Evolutionary conservation across 345 rosid genomes (phyloP).

Genomic region (Syzygium aqueum): DNA sequence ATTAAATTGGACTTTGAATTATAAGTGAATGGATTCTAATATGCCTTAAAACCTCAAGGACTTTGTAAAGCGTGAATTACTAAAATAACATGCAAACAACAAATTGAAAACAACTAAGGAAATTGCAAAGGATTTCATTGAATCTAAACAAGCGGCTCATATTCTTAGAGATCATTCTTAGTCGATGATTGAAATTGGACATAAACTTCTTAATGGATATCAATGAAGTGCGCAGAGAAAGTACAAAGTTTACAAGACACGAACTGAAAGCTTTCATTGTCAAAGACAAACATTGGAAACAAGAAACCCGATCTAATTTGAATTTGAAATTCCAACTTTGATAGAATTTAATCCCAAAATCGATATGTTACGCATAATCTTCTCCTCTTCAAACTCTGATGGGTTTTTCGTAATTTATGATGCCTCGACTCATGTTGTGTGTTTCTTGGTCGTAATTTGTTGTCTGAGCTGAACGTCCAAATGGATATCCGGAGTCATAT

Average conservation of each 20-base stretch:
- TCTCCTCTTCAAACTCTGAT: not conserved
- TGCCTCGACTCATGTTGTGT: not conserved
- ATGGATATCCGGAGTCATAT: not conserved
- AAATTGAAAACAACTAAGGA: not conserved
- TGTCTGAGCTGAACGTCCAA: not conserved
- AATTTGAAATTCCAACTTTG: not conserved
- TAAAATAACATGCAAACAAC: not conserved
- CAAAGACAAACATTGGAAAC: not conserved
- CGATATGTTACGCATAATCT: not conserved
- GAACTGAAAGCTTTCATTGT: not conserved
- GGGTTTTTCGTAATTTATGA: not conserved
- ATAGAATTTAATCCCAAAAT: not conserved
- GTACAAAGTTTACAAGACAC: not conserved
- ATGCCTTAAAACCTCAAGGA: not conserved
- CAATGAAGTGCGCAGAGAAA: not conserved
- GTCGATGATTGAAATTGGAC: not conserved
- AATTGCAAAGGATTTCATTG: not conserved
- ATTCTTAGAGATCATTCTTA: not conserved
- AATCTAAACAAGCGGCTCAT: not conserved
- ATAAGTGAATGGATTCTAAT: not conserved
- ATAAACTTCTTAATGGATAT: not conserved
- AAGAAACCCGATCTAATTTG: not conserved
- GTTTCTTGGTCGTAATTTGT: not conserved
- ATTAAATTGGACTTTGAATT: not conserved
- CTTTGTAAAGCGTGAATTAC: not conserved